Percentiles rank a stretch among this genome's conserved stretches.
Conservation (phyloP, 1,284 basidiomycete genomes). For the Leccinum colubrinum region DNA sequence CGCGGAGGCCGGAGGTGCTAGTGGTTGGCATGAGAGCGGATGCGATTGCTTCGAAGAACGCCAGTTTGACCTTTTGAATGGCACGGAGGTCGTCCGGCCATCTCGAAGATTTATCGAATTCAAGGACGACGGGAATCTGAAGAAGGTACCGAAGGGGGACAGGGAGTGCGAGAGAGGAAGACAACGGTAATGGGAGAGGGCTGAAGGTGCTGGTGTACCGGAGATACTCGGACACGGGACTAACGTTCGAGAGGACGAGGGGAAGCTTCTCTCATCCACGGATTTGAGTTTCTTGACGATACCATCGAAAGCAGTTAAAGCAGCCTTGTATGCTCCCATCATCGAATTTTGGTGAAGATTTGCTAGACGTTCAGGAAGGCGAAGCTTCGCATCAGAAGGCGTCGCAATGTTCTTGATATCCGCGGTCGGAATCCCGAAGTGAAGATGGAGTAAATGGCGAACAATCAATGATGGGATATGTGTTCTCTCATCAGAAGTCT, state of each 20-base stretch:
- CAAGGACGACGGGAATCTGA: conserved; percentile 72
- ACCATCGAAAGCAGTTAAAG: conserved; percentile 78
- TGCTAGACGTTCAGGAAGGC: conserved; percentile 60
- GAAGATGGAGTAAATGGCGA: conserved; percentile 69
- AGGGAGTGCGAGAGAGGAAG: conserved; percentile 48
- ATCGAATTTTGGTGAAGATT: conserved; percentile 46
- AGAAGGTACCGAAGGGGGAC: conserved; percentile 63
- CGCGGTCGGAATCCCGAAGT: conserved; percentile 62
- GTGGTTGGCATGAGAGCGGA: conserved; percentile 55
- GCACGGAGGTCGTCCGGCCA: conserved; percentile 97
- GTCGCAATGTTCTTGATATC: conserved; percentile 60
- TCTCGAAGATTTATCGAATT: conserved; percentile 87
- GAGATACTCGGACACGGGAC: conserved; percentile 71
- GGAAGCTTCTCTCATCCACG: conserved; percentile 76
- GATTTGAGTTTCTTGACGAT: conserved; percentile 79
- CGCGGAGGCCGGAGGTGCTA: conserved; percentile 44
- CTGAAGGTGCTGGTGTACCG: conserved; percentile 85
- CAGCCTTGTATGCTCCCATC: conserved; percentile 72
- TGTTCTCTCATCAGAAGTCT: conserved; percentile 71
- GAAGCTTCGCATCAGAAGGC: conserved; percentile 65
- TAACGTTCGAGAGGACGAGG: conserved; percentile 76
- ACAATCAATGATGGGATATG: conserved; percentile 80
- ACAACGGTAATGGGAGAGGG: conserved; percentile 54
- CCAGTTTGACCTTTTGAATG: conserved; percentile 94
- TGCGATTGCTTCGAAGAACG: conserved; percentile 83